These are phyloP conservation scores for Chlorella variabilis DNA, from an alignment of 163 green algal genomes.

Conservation along the genomic window DNA sequence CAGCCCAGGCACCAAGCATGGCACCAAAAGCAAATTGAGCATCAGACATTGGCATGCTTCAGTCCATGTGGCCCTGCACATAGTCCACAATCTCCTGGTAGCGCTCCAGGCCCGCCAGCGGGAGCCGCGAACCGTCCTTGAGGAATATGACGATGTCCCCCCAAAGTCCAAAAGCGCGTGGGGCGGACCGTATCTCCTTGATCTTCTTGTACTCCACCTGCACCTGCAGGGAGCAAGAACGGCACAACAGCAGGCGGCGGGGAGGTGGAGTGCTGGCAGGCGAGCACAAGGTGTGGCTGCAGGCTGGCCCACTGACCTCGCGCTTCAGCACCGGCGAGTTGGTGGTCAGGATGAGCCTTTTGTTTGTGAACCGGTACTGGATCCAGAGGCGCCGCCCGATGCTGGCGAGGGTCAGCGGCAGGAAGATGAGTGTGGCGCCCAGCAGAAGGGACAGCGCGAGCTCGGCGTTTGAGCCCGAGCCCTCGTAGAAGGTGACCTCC, in stretches of 20 bases:
- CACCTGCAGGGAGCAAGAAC: conserved; percentile 30
- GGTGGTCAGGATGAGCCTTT: conserved; percentile 65
- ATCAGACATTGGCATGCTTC: no score
- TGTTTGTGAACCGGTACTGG: conserved; percentile 78
- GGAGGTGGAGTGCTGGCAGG: neutral
- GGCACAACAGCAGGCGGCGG: no score
- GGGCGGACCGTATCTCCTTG: conserved; percentile 52
- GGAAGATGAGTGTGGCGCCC: conserved; percentile 62
- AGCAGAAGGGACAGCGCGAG: conserved; percentile 62
- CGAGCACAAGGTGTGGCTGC: neutral
- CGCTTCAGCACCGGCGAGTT: conserved; percentile 62
- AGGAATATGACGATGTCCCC: conserved; percentile 69
- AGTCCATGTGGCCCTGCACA: neutral
- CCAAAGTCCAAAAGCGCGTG: conserved; percentile 60
- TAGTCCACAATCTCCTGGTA: conserved; percentile 34
- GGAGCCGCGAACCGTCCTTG: conserved; percentile 62
- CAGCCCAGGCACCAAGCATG: no score
- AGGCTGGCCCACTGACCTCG: conserved; percentile 24
- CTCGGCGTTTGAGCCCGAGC: conserved; percentile 55
- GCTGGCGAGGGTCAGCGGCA: conserved; percentile 64
- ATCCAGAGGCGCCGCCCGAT: conserved; percentile 69
- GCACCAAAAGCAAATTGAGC: no score
- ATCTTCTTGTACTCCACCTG: conserved; percentile 60
- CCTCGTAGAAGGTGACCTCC: conserved; percentile 40
- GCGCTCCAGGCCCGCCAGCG: conserved; percentile 67